phyloP scores from a whole-genome alignment of 805 yeast genomes.

The Lipomyces yamadae region DNA sequence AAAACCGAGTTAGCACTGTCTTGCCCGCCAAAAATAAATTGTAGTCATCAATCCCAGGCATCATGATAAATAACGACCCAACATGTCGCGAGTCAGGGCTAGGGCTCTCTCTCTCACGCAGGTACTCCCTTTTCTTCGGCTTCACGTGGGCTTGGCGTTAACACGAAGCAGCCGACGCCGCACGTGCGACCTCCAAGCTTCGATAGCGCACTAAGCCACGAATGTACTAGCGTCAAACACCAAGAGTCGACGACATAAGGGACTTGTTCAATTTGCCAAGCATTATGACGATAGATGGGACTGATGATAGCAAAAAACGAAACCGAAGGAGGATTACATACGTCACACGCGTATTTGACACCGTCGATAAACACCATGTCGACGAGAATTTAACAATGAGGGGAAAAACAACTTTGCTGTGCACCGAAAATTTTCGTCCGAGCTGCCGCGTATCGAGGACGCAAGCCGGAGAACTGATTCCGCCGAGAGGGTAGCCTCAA shows the following conservation, averaged over 20 bases:
- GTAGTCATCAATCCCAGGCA: slow-evolving; percentile 10
- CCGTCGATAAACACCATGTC: slow-evolving; percentile 89
- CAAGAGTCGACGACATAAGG: no score
- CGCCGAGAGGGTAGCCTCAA: neutral
- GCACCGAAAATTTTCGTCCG: neutral
- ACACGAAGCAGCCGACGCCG: neutral
- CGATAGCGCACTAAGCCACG: neutral
- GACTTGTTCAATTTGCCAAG: no score
- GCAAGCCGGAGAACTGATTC: neutral
- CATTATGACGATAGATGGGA: no score
- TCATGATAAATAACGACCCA: neutral
- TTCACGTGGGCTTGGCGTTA: neutral
- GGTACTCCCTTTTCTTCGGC: neutral
- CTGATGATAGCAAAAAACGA: neutral
- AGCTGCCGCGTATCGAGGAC: neutral
- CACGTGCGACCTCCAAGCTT: neutral
- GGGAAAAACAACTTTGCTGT: neutral
- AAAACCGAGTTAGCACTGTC: neutral
- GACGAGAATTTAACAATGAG: neutral
- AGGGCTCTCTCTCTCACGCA: neutral
- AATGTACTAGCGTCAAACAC: neutral
- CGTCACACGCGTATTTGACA: slow-evolving; percentile 90
- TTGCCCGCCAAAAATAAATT: neutral
- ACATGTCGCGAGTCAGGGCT: neutral
- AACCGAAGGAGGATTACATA: neutral